A percentile compares a stretch with the other conserved stretches of the same genome.
These are phyloP conservation scores for Diaporthe batatas DNA, from an alignment of 2,329 filamentous ascomycete species.

Conservation along the genomic window DNA sequence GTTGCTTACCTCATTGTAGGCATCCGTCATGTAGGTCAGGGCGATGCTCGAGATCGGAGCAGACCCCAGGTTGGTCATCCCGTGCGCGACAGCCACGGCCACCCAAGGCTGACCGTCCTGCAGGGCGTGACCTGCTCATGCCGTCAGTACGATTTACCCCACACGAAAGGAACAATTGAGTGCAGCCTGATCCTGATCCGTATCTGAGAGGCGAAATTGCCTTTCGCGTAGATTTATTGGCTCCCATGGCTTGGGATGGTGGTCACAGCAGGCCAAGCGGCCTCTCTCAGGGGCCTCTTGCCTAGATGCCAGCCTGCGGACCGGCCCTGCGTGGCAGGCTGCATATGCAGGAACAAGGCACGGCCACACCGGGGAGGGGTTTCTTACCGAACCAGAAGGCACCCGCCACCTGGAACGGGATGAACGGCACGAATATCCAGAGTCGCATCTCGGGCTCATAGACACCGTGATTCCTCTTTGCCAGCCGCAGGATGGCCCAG, in stretches of 20 bases:
- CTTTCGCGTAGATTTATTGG: background rate
- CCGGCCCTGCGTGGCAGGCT: background rate
- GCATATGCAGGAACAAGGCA: background rate
- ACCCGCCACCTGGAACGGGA: constrained; percentile 42
- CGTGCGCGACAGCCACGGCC: constrained; percentile 38
- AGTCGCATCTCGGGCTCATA: constrained; percentile 56
- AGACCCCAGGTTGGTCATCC: constrained; percentile 37
- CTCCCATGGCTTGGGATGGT: background rate
- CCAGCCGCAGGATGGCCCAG: constrained; percentile 50
- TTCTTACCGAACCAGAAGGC: constrained; percentile 41
- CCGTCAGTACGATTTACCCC: background rate
- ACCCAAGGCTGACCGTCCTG: constrained; percentile 41
- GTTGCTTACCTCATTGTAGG: constrained; percentile 42
- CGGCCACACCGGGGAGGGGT: background rate
- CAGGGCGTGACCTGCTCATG: constrained; percentile 35
- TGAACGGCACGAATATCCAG: constrained; percentile 47
- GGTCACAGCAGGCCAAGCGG: background rate
- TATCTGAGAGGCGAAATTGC: constrained; percentile 6
- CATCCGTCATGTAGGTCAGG: constrained; percentile 42
- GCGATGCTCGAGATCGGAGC: constrained; percentile 41
- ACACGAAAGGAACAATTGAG: background rate
- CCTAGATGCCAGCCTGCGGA: background rate
- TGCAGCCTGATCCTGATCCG: background rate
- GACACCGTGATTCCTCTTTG: constrained; percentile 51
- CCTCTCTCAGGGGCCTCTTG: background rate